Percentiles rank a stretch among this genome's conserved stretches.
These are phyloP conservation scores for Fraxinus platypoda DNA, from an alignment of 305 asterid species.

Conservation along the genomic window DNA sequence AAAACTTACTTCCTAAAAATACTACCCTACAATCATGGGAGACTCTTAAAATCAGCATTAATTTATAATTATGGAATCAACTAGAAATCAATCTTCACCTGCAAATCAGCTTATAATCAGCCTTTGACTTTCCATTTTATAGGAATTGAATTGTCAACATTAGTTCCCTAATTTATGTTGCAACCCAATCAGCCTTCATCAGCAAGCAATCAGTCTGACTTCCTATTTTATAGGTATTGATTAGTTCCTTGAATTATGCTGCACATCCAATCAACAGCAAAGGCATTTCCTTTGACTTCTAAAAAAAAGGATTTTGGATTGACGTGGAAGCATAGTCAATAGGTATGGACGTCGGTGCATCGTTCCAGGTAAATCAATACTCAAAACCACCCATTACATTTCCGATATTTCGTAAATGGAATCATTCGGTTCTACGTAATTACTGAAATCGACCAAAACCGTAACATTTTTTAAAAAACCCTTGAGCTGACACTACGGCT, in stretches of 20 bases:
- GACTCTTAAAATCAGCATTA: background rate
- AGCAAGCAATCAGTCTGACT: background rate
- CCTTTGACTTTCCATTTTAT: background rate
- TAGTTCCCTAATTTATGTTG: background rate
- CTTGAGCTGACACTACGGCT: background rate
- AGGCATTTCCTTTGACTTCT: background rate
- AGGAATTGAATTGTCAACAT: background rate
- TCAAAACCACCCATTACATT: background rate
- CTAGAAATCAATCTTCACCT: background rate
- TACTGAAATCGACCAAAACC: background rate
- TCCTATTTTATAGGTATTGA: background rate
- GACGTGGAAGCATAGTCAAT: background rate
- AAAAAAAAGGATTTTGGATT: background rate
- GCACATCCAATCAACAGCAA: background rate
- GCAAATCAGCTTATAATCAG: background rate
- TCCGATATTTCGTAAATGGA: background rate
- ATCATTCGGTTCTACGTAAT: background rate
- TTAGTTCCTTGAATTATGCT: background rate
- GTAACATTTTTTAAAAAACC: too few species aligned
- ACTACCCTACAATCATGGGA: background rate
- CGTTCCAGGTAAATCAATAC: background rate
- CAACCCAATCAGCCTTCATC: background rate
- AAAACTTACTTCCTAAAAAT: background rate
- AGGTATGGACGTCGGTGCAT: background rate
- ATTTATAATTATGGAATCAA: background rate